Conservation (phyloP, 495 filamentous ascomycete genomes). For the Daldinia caldariorum region DNA sequence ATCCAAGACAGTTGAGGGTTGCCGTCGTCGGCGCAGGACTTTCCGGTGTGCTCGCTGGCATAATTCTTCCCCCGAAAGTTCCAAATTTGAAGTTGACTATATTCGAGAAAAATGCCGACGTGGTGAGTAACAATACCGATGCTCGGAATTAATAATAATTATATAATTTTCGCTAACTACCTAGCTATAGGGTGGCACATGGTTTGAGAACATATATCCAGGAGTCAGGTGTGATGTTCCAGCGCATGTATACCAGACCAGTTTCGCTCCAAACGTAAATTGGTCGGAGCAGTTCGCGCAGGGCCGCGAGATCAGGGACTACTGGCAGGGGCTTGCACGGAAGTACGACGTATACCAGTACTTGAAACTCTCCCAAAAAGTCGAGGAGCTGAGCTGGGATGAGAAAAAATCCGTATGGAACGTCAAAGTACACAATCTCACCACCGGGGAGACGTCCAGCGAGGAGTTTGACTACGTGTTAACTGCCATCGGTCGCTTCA, state of each 20-base stretch:
- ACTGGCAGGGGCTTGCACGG: slow-evolving; percentile 67
- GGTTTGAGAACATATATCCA: slow-evolving; percentile 77
- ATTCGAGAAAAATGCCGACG: slow-evolving; percentile 77
- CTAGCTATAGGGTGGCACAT: slow-evolving; percentile 67
- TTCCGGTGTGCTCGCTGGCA: slow-evolving; percentile 69
- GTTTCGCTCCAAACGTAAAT: slow-evolving; percentile 70
- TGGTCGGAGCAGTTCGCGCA: slow-evolving; percentile 74
- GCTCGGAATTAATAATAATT: background rate
- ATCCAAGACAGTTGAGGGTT: slow-evolving; percentile 64
- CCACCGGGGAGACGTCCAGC: slow-evolving; percentile 48
- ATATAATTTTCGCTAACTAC: slow-evolving; percentile 16
- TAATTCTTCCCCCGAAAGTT: slow-evolving; percentile 67
- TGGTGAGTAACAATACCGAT: slow-evolving; percentile 48
- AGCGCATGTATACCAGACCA: slow-evolving; percentile 74
- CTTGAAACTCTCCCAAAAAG: slow-evolving; percentile 59
- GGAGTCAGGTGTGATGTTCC: slow-evolving; percentile 77
- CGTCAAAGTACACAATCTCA: slow-evolving; percentile 48
- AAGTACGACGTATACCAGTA: slow-evolving; percentile 71
- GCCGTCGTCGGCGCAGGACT: slow-evolving; percentile 74
- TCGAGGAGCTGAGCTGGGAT: slow-evolving; percentile 66
- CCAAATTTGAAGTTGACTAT: slow-evolving; percentile 67
- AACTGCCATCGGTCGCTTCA: slow-evolving; percentile 65
- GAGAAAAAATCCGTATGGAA: slow-evolving; percentile 62
- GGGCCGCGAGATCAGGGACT: slow-evolving; percentile 70
- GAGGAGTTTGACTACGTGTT: slow-evolving; percentile 62